Evolutionary conservation across 768 basidiomycete genomes (phyloP).

Genomic region (Amanita inopinata): DNA sequence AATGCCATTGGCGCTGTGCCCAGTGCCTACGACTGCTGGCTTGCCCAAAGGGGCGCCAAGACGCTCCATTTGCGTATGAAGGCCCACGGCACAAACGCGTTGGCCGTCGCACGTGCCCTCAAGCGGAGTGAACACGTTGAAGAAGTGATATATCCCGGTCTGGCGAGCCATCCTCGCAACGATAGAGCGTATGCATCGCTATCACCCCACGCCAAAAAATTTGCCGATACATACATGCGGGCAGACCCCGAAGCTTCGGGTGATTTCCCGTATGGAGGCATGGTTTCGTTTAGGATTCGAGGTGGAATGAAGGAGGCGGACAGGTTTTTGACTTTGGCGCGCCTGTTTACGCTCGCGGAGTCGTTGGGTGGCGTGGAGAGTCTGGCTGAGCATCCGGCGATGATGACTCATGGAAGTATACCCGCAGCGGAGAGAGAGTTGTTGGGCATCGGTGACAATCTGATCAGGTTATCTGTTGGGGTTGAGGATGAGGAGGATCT

Average conservation of each 20-base stretch:
- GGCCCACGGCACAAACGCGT: constrained; percentile 76
- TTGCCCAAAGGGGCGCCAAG: constrained; percentile 85
- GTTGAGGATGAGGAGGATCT: constrained; percentile 85
- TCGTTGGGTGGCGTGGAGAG: constrained; percentile 89
- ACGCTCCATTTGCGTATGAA: constrained; percentile 86
- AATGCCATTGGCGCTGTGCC: constrained; percentile 83
- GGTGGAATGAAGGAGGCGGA: constrained; percentile 50
- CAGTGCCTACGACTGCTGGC: constrained; percentile 81
- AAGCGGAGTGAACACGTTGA: constrained; percentile 49
- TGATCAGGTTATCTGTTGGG: constrained; percentile 78
- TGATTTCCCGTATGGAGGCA: constrained; percentile 86
- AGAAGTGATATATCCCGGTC: constrained; percentile 80
- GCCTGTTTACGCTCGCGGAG: constrained; percentile 79
- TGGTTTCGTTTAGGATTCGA: constrained; percentile 72
- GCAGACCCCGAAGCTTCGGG: constrained; percentile 19
- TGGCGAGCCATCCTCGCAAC: constrained; percentile 57
- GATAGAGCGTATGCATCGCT: constrained; percentile 52
- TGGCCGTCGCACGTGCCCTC: constrained; percentile 62
- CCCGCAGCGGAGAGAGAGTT: constrained; percentile 45
- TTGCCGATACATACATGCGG: constrained; percentile 29
- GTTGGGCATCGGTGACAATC: constrained; percentile 69
- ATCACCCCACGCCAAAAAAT: constrained; percentile 60
- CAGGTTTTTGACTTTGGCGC: constrained; percentile 52
- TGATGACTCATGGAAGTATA: constrained; percentile 83
- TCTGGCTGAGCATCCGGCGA: constrained; percentile 75